These are phyloP conservation scores for Eremomyces bilateralis DNA, from an alignment of 495 filamentous ascomycete genomes.

Conservation along the genomic window DNA sequence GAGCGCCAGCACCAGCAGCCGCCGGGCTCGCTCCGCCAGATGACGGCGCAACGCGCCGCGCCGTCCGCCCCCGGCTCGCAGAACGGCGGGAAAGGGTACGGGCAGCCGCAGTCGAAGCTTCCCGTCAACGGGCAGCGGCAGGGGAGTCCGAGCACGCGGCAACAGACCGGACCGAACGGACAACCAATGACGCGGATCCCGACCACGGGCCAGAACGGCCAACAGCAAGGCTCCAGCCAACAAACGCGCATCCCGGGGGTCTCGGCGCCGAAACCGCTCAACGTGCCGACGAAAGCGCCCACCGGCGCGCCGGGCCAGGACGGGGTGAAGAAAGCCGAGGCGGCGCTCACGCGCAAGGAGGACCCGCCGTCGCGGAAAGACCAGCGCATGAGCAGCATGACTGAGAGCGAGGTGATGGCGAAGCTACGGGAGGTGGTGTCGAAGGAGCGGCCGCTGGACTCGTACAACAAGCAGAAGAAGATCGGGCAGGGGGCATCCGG, in stretches of 20 bases:
- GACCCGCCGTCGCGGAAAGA: conserved; percentile 54
- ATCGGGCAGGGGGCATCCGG: conserved; percentile 96
- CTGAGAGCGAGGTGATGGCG: conserved; percentile 89
- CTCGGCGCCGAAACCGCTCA: conserved; percentile 59
- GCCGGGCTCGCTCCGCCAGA: conserved; percentile 23
- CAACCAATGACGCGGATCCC: conserved; percentile 7
- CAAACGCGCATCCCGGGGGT: conserved; percentile 11
- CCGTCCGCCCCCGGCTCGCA: conserved; percentile 29
- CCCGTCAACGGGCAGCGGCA: no score
- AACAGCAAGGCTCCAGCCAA: conserved; percentile 8
- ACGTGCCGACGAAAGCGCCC: conserved; percentile 41
- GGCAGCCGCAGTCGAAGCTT: conserved; percentile 1
- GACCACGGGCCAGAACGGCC: conserved; percentile 7
- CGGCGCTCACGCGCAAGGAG: conserved; percentile 54
- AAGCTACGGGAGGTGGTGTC: conserved; percentile 83
- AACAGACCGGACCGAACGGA: conserved; percentile 16
- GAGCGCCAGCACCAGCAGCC: conserved; percentile 23
- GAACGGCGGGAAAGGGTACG: conserved; percentile 11
- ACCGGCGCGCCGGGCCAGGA: conserved; percentile 29
- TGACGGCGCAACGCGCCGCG: conserved; percentile 33
- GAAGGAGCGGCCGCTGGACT: conserved; percentile 71
- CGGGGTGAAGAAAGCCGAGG: conserved; percentile 59
- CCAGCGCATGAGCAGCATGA: conserved; percentile 92
- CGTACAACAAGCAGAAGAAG: conserved; percentile 97
- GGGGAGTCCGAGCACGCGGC: conserved; percentile 6